Conservation (phyloP, 1,284 basidiomycete genomes). For the Ceraceosorus bombacis region DNA sequence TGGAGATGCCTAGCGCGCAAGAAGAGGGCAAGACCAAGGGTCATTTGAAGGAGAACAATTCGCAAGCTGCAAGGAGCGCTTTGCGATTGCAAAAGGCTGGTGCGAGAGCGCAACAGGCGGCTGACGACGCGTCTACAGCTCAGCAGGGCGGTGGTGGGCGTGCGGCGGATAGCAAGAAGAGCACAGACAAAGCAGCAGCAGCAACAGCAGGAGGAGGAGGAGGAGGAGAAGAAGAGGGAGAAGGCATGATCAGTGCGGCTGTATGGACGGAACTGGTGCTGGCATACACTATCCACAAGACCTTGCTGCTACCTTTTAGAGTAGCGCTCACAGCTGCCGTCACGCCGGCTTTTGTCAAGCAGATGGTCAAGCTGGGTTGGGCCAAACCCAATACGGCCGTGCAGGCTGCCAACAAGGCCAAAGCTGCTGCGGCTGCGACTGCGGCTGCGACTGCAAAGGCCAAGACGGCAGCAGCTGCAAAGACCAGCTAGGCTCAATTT, state of each 20-base stretch:
- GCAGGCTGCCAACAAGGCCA: not conserved
- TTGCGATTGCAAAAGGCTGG: not conserved
- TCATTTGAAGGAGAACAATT: slow-evolving; percentile 23
- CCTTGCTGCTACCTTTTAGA: slow-evolving; percentile 77
- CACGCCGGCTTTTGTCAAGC: slow-evolving; percentile 69
- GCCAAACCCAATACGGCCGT: slow-evolving; percentile 16
- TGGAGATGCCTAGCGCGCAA: not conserved
- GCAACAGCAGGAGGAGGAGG: not conserved
- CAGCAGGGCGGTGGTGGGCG: slow-evolving; percentile 14
- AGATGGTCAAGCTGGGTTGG: slow-evolving; percentile 38
- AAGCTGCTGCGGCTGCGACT: too few relatives aligned
- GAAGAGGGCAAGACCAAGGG: slow-evolving; percentile 6
- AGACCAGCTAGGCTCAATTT: too few relatives aligned
- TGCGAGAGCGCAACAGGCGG: too few relatives aligned
- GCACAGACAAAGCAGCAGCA: slow-evolving; percentile 5
- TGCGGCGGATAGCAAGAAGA: slow-evolving; percentile 3
- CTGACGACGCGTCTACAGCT: too few relatives aligned
- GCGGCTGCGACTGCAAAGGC: too few relatives aligned
- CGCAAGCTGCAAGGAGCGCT: slow-evolving; percentile 17
- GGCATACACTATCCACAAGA: slow-evolving; percentile 95
- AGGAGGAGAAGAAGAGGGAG: slow-evolving; percentile 4
- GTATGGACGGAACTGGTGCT: slow-evolving; percentile 83
- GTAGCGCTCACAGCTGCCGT: slow-evolving; percentile 80
- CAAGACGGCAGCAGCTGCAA: too few relatives aligned
- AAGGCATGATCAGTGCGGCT: not conserved